Evolutionary conservation across 208 protist species (phyloP).

Genomic region (Trypanosoma conorhini): DNA sequence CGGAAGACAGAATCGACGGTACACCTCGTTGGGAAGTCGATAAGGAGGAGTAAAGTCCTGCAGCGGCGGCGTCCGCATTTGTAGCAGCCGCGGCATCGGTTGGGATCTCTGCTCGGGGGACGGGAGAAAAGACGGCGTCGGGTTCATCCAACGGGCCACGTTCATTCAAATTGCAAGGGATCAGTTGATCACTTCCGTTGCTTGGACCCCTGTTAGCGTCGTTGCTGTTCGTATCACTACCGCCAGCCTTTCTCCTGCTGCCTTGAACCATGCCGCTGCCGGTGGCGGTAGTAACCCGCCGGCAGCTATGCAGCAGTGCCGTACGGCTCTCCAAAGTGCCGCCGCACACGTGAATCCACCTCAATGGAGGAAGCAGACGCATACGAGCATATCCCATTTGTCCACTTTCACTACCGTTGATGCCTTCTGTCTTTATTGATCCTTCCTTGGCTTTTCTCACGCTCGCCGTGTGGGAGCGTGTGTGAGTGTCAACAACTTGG

Average conservation of each 20-base stretch:
- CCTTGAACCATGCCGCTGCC: not conserved
- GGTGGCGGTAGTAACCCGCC: not conserved
- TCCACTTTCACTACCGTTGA: not conserved
- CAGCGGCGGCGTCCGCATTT: not conserved
- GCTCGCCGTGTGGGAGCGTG: too few relatives aligned
- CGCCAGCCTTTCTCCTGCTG: not conserved
- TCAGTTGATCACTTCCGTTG: not conserved
- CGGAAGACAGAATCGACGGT: conserved; percentile 54
- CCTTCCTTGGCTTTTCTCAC: not conserved
- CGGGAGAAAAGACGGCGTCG: not conserved
- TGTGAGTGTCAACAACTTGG: too few relatives aligned
- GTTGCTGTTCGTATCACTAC: not conserved
- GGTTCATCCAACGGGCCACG: not conserved
- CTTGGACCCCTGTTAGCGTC: not conserved
- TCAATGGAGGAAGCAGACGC: not conserved
- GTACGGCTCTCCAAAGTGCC: not conserved
- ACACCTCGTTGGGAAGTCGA: conserved; percentile 9
- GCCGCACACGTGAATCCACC: not conserved
- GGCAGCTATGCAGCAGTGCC: not conserved
- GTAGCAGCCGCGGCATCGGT: not conserved
- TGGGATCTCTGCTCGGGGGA: too few relatives aligned
- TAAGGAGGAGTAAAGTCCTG: not conserved
- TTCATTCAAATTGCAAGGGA: not conserved
- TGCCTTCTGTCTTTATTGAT: not conserved
- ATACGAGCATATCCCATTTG: not conserved